Percentiles rank a stretch among this genome's conserved stretches.
These are phyloP conservation scores for Phlyctochytrium planicorne DNA, from an alignment of 192 early-diverging fungal genomes.

Conservation along the genomic window DNA sequence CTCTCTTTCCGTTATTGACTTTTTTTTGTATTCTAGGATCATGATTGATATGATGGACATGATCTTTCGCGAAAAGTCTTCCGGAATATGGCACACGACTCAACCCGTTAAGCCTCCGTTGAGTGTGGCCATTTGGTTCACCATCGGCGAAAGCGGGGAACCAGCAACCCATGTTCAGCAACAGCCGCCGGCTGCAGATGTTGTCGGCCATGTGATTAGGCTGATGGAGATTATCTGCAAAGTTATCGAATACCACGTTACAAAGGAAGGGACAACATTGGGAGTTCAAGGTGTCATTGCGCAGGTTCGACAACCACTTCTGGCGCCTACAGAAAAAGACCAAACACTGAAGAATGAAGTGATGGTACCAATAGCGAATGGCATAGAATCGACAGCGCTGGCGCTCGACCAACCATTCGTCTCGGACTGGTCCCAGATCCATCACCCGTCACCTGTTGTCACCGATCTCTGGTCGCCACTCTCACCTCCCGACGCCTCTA, in stretches of 20 bases:
- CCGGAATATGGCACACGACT: not conserved
- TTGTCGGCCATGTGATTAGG: not conserved
- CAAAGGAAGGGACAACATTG: not conserved
- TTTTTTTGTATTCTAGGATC: too few species aligned
- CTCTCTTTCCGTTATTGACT: too few species aligned
- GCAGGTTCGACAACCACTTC: not conserved
- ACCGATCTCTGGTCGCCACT: too few species aligned
- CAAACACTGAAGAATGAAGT: not conserved
- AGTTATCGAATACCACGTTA: not conserved
- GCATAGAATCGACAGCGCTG: not conserved
- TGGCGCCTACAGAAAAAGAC: not conserved
- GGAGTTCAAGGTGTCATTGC: not conserved
- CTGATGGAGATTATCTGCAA: not conserved
- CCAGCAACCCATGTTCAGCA: too few species aligned
- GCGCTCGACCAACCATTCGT: not conserved
- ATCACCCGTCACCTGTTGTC: too few species aligned
- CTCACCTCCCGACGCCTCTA: too few species aligned
- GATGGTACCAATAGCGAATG: not conserved
- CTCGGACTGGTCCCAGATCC: not conserved
- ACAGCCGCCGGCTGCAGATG: too few species aligned
- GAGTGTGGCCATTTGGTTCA: not conserved
- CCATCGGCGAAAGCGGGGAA: constrained; percentile 1
- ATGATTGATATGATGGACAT: constrained; percentile 1
- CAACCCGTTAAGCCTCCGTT: not conserved
- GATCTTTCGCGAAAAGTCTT: not conserved